Base-by-base conservation (phyloP, 2,329 filamentous ascomycete species). In the Aspergillus sp. region DNA sequence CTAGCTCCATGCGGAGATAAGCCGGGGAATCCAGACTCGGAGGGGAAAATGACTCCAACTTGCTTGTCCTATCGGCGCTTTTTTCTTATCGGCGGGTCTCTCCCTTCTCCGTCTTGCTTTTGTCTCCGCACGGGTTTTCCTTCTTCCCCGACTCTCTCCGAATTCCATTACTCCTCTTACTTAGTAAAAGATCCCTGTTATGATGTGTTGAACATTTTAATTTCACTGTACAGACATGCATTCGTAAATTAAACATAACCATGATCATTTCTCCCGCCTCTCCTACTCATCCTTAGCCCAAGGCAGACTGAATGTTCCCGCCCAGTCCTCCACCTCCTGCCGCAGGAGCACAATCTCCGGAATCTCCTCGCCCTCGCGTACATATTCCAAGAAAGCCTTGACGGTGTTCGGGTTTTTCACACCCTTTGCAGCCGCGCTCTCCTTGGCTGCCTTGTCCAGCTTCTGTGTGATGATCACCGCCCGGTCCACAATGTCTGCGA, bases 331-430 rank as follows among this genome's bases (percentile, higher is more conserved):
- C 73, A 99, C 95, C 84, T 98, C 94, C 81, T 92, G 89, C 81
- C 89, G 90, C 76, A 97, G 84, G 69, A 86, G 85, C 74, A 91
- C 89, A 81, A 99, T 94, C 82, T 94, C 91, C 54, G 87, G 81
- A 59, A 96, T 85, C 76, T 91, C 87, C 69, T 94, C 93, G 66
- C 85, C 82, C 87, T 91, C 78, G 55, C 91, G 87, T 57, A 97
- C 89, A 84, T 91, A 94, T 72, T 88, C 88, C 83, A 92, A 91
- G 88, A 98, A 98, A 81, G 97, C 95, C 88, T 98, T 98, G 77
- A 96, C 89, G 85, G 94, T 97, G 85, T 96, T 97, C 69, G 91
- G 92, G 81, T 95, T 91, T 88, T 97, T 97, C 74, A 92, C 92
- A 30, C 97, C 87, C 65, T 85, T 84, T 61, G 79, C 84, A 82